A percentile compares a stretch with the other conserved stretches of the same genome.
phyloP scores from a whole-genome alignment of 352 stramenopile species.

The Phytopythium helicoides region DNA sequence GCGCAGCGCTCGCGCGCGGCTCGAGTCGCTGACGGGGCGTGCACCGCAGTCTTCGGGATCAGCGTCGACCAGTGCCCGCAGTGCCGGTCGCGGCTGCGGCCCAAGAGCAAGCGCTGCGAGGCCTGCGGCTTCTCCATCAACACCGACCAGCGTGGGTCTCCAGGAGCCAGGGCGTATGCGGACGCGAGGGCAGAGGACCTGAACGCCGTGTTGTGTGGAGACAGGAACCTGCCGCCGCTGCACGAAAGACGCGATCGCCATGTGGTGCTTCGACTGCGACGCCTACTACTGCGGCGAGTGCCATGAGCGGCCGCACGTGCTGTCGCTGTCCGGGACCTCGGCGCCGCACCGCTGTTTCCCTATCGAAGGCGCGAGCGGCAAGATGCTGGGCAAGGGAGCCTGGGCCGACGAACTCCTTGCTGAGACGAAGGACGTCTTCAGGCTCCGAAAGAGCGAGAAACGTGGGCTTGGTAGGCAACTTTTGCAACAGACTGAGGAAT shows the following conservation, averaged over 20 bases:
- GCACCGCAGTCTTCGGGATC: conserved; percentile 56
- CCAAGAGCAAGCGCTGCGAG: conserved; percentile 26
- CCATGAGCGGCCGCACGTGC: conserved; percentile 50
- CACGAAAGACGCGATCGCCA: conserved; percentile 25
- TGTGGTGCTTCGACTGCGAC: conserved; percentile 73
- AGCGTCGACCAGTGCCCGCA: conserved; percentile 42
- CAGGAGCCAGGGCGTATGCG: no score
- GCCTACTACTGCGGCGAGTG: conserved; percentile 58
- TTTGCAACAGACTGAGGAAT: no score
- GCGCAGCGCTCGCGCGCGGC: no score
- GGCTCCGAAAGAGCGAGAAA: conserved; percentile 27
- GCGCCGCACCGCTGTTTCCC: conserved; percentile 50
- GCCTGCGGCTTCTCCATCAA: conserved; percentile 44
- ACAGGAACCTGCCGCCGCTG: conserved; percentile 48
- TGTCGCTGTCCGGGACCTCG: conserved; percentile 28
- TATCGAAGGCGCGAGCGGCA: conserved; percentile 53
- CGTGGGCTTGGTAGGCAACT: no score
- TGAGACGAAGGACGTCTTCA: conserved; percentile 28
- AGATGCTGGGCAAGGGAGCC: conserved; percentile 33
- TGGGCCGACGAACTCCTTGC: conserved; percentile 37
- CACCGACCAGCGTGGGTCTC: conserved; percentile 30
- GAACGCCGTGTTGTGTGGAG: conserved; percentile 1
- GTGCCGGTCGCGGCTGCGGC: conserved; percentile 39
- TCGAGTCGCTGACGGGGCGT: conserved; percentile 5
- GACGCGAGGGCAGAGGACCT: no score